Evolutionary conservation across 1,284 basidiomycete genomes (phyloP).

Genomic region (Cryptococcus sp.): DNA sequence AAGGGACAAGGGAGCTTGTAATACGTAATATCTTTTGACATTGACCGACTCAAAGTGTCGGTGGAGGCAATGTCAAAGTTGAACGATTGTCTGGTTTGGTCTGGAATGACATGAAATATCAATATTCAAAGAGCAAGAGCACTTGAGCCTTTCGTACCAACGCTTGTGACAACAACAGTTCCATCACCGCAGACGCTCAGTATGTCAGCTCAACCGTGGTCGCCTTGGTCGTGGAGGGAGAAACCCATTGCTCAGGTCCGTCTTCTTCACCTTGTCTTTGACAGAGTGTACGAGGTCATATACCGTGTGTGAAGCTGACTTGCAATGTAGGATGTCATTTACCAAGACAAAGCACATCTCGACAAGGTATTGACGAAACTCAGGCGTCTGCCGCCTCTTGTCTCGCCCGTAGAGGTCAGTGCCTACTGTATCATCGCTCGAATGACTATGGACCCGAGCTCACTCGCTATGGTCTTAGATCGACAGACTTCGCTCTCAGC

Average conservation of each 20-base stretch:
- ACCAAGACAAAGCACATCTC: slow-evolving; percentile 50
- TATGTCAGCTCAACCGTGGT: slow-evolving; percentile 50
- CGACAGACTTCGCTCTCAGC: slow-evolving; percentile 77
- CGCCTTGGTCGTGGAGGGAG: slow-evolving; percentile 63
- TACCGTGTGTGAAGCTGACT: background rate
- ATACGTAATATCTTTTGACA: too few relatives aligned
- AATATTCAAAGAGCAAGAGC: too few relatives aligned
- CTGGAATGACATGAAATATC: too few relatives aligned
- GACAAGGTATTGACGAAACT: slow-evolving; percentile 76
- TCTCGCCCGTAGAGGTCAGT: slow-evolving; percentile 81
- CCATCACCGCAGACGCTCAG: background rate
- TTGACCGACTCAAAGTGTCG: too few relatives aligned
- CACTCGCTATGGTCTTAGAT: slow-evolving; percentile 60
- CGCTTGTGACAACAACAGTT: too few relatives aligned
- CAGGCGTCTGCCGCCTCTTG: slow-evolving; percentile 74
- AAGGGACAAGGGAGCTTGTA: too few relatives aligned
- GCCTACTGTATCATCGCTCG: background rate
- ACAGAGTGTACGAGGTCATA: background rate
- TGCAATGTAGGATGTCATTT: slow-evolving; percentile 49
- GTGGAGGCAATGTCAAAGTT: too few relatives aligned
- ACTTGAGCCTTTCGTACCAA: too few relatives aligned
- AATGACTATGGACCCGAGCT: background rate
- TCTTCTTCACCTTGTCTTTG: background rate
- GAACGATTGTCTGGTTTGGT: too few relatives aligned
- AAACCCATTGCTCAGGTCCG: slow-evolving; percentile 68